Base-by-base conservation (phyloP, 169 alveolate genomes). In the Plasmodium malariae region DNA sequence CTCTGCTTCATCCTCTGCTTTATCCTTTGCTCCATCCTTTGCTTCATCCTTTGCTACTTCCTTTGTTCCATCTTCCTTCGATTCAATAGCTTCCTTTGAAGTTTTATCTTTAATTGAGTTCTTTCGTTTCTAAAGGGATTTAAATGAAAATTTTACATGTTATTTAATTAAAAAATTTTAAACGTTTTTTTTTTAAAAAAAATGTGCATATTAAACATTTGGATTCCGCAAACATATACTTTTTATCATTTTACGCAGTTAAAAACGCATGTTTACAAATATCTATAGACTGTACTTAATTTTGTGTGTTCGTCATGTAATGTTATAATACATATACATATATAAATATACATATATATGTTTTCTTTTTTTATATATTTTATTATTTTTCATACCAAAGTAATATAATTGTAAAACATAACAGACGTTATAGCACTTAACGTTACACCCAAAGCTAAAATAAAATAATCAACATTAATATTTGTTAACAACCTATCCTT, bases 301-400 rank as follows among this genome's bases (percentile, higher is more conserved):
- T n/a, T n/a, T n/a, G n/a, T 9, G 5, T 40, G n/a, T 40, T 9
- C 51, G 5, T 40, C n/a, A 40, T 40, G 5, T 40, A 9, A 9
- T 9, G n/a, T 6, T 9, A 40, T 62, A 11, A 36, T 36, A 62
- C 51, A 62, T 62, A 36, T 62, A 62, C n/a, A n/a, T n/a, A n/a
- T n/a, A n/a, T n/a, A n/a, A n/a, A n/a, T n/a, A n/a, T n/a, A n/a
- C n/a, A n/a, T n/a, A n/a, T n/a, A n/a, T n/a, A n/a, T n/a, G n/a
- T n/a, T n/a, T n/a, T n/a, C n/a, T n/a, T n/a, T n/a, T n/a, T n/a
- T n/a, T n/a, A n/a, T n/a, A 40, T 9, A 40, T 6, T 40, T 21
- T 26, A 30, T 62, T 62, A 21, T 62, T 62, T 62, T 21, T 62
- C 72, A 21, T 62, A 62, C 72, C 45, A 19, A 30, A 11, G 51